Evolutionary conservation across 352 stramenopile species (phyloP).

Genomic region (Pythium rishiriense): DNA sequence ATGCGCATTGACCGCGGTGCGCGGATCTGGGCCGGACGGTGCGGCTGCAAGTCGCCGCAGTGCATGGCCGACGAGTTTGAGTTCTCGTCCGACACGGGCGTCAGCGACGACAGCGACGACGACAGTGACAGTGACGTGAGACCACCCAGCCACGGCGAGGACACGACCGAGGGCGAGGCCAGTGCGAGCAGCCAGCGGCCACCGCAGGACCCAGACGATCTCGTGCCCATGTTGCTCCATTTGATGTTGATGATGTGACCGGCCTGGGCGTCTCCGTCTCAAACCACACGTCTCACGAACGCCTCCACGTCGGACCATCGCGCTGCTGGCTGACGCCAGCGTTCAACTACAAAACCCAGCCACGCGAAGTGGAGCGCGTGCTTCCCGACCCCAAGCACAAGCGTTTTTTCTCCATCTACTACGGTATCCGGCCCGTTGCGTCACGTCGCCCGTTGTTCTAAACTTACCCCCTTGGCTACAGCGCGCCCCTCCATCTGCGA

Average conservation of each 20-base stretch:
- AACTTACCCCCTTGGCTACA: background rate
- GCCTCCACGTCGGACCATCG: background rate
- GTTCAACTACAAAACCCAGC: no score
- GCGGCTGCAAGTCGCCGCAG: constrained; percentile 17
- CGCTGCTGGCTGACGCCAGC: background rate
- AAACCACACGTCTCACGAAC: background rate
- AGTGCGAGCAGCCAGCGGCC: background rate
- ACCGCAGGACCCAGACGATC: constrained; percentile 14
- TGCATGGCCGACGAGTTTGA: constrained; percentile 27
- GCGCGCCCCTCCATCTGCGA: background rate
- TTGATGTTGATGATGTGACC: constrained; percentile 25
- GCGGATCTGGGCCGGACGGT: constrained; percentile 25
- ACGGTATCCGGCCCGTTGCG: background rate
- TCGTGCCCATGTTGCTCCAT: constrained; percentile 27
- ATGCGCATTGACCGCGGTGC: constrained; percentile 19
- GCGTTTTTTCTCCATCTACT: background rate
- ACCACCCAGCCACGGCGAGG: background rate
- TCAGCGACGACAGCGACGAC: constrained; percentile 12
- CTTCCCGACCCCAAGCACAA: no score
- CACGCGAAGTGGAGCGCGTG: no score
- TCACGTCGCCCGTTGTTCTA: background rate
- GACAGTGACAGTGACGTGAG: constrained; percentile 1
- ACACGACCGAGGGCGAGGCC: background rate
- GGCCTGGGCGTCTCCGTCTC: background rate
- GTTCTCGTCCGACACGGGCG: constrained; percentile 23